Percentiles rank a stretch among this genome's conserved stretches.
phyloP scores from a whole-genome alignment of 441 rosid species.

The Euphorbia schlechtendalii region DNA sequence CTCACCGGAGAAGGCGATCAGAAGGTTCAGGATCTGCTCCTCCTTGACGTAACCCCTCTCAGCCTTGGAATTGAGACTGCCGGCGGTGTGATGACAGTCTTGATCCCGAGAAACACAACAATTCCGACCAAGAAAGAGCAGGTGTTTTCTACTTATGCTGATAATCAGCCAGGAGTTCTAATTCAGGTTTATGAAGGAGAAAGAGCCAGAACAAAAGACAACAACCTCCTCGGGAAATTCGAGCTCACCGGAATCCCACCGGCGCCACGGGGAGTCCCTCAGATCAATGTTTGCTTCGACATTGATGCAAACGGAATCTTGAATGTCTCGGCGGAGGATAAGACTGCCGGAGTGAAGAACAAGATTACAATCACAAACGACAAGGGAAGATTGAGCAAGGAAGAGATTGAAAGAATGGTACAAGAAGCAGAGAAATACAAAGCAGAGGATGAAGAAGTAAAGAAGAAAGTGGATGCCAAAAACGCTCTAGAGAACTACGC shows the following conservation, averaged over 20 bases:
- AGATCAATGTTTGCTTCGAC: conserved; percentile 24
- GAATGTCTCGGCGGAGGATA: conserved; percentile 46
- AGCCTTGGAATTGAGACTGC: conserved; percentile 33
- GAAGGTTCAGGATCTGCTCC: conserved; percentile 41
- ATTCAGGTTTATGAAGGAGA: conserved; percentile 21
- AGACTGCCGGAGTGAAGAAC: conserved; percentile 46
- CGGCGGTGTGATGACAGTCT: not conserved
- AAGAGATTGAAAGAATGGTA: conserved; percentile 34
- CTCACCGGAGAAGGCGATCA: conserved; percentile 35
- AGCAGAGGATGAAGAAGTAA: conserved; percentile 44
- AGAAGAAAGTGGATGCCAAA: conserved; percentile 38
- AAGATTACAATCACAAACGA: conserved; percentile 48
- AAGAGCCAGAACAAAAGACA: conserved; percentile 36
- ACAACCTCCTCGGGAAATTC: conserved; percentile 23
- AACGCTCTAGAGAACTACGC: conserved; percentile 13
- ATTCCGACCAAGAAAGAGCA: conserved; percentile 33
- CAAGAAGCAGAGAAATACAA: conserved; percentile 49
- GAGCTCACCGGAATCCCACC: conserved; percentile 16
- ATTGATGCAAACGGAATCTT: not conserved
- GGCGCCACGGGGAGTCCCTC: conserved; percentile 33
- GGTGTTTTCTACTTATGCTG: conserved; percentile 35
- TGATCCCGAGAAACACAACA: conserved; percentile 18
- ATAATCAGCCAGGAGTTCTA: conserved; percentile 25
- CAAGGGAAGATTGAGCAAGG: conserved; percentile 36
- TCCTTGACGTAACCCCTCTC: conserved; percentile 36